Conservation (phyloP, 257 asterid genomes). For the Solanum okadae region DNA sequence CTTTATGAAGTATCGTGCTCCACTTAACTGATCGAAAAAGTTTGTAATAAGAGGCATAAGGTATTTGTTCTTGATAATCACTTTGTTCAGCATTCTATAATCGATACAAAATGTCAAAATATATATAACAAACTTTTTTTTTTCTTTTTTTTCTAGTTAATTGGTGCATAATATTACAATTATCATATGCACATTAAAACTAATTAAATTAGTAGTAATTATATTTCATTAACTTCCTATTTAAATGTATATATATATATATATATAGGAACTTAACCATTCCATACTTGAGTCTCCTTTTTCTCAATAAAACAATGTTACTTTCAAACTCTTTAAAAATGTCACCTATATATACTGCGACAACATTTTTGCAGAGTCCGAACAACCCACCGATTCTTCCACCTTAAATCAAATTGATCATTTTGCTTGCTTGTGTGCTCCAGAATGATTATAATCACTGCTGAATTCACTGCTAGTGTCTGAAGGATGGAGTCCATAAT, state of each 20-base stretch:
- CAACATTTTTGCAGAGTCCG: not conserved
- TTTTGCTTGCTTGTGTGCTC: not conserved
- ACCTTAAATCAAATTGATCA: not conserved
- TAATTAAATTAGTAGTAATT: not conserved
- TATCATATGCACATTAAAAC: not conserved
- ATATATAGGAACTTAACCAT: not conserved
- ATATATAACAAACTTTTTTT: not conserved
- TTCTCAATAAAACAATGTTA: not conserved
- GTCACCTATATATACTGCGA: not conserved
- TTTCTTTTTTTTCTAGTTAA: no score
- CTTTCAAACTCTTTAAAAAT: not conserved
- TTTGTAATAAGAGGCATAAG: not conserved
- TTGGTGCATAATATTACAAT: not conserved
- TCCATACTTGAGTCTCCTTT: not conserved
- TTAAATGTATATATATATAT: not conserved
- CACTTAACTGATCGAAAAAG: not conserved
- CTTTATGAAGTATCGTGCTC: not conserved
- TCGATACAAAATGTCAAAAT: not conserved
- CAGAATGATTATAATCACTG: not conserved
- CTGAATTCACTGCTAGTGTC: constrained; percentile 33
- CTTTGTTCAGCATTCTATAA: not conserved
- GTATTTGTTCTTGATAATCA: not conserved
- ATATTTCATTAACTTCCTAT: not conserved
- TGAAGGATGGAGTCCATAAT: constrained; percentile 44
- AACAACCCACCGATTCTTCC: not conserved